Evolutionary conservation across 78 protist species (phyloP).

Genomic region (Chrysochromulina parva): DNA sequence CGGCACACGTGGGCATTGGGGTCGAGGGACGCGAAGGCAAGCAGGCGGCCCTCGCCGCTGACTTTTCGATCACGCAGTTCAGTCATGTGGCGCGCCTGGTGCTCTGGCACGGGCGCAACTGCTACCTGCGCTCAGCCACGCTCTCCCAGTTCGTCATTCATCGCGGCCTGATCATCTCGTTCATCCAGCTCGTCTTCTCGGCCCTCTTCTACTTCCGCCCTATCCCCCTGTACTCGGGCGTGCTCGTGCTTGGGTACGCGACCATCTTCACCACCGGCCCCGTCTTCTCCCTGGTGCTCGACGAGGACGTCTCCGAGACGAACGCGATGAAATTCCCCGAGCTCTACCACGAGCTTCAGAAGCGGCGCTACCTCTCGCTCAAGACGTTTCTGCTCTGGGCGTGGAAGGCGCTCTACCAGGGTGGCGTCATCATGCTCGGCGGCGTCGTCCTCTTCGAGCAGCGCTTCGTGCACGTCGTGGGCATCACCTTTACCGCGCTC

Average conservation of each 20-base stretch:
- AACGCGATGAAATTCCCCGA: conserved; percentile 86
- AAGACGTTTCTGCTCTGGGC: conserved; percentile 89
- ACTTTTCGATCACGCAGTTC: conserved; percentile 90
- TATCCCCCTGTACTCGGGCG: conserved; percentile 84
- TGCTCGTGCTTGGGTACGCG: conserved; percentile 75
- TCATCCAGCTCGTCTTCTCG: conserved; percentile 93
- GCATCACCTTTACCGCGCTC: conserved; percentile 94
- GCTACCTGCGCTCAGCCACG: conserved; percentile 52
- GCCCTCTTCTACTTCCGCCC: conserved; percentile 90
- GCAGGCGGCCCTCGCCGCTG: conserved; percentile 98
- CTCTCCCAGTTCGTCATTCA: conserved; percentile 91
- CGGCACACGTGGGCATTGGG: conserved; percentile 97
- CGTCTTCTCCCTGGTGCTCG: conserved; percentile 55
- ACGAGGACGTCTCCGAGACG: conserved; percentile 51
- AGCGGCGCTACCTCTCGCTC: conserved; percentile 82
- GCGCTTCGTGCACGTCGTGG: conserved; percentile 77
- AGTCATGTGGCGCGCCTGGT: conserved; percentile 69
- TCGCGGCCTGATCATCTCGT: conserved; percentile 95
- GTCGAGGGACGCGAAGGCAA: conserved; percentile 97
- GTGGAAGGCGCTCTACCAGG: conserved; percentile 85
- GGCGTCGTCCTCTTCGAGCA: conserved; percentile 71
- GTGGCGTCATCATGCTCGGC: conserved; percentile 21
- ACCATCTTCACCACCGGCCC: conserved; percentile 94
- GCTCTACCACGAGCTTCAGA: conserved; percentile 89
- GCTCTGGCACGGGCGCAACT: conserved; percentile 93